Evolutionary conservation across 495 filamentous ascomycete species (phyloP), one percentile per base, ranked within the genome.

Genomic region (Haplographium delicatum): DNA sequence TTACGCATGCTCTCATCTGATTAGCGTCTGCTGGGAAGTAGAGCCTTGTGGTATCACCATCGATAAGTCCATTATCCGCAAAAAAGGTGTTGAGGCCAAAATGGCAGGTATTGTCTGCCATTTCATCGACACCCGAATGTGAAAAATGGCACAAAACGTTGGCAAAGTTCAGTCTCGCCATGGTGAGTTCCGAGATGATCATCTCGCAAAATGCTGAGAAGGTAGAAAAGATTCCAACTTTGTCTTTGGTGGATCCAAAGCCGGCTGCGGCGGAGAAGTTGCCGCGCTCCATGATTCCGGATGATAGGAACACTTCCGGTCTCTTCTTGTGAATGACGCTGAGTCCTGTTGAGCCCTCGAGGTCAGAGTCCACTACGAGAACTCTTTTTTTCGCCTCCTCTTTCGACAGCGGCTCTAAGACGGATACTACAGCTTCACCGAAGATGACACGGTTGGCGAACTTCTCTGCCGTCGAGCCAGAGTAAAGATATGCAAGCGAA

Each of bases 11-110:
- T 26, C 48, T 24, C 53, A 56, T 56, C 37, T 56, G 53, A 27
- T 56, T 51, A 16, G 47, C 53, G 22, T 56, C 53, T 40, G 53
- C 53, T 19, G 53, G 53, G 53, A 56, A 56, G 43, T 56, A 56
- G n/a, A 56, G 42, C 20, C 48, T 40, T 20, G 53, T 56, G 5
- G 44, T 51, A n/a, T 56, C 53, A 26, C 41, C 53, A 34, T 56
- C 53, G 27, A 51, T 56, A 4, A 56, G 22, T 22, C 41, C 53
- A 16, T 56, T 56, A 22, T 56, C 53, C 4, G 53, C 53, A 23
- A 56, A 56, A 28, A 56, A 51, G 10, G 47, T 51, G 47, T 56
- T 51, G 33, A 56, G 25, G 15, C 53, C 53, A 20, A 56, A 56
- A 41, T 56, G 53, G 37, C 53, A 56, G 20, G 53, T 56, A 30